Base-by-base conservation (phyloP, 2,329 filamentous ascomycete genomes). In the Grosmannia penicillata region DNA sequence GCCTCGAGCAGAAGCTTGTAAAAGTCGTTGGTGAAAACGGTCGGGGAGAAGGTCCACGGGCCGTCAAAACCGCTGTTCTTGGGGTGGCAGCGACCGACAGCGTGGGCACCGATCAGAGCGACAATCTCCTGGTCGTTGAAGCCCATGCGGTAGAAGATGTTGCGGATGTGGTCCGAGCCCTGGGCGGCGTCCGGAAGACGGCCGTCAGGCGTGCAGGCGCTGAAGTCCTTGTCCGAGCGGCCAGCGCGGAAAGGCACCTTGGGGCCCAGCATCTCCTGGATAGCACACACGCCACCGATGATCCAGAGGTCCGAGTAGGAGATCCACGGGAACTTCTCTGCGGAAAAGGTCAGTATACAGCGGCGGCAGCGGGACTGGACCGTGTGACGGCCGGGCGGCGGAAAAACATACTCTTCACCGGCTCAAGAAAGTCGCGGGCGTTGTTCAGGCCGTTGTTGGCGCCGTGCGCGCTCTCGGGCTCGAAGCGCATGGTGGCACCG, bases 111-210 rank as follows among this genome's bases (percentile, higher is more conserved):
- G 19, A 71, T 70, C 38, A 96, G 73, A 23, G 89, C 91, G 33
- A 95, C 89, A 56, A 96, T 96, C 63, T 95, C 87, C 54, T 82
- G 82, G 64, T 98, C 89, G 60, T 91, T 81, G 72, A 95, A 96
- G 49, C 89, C 89, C 89, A 96, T 96, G 57, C 89, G 85, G 60
- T 78, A 75, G 63, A 96, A 98, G 67, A 96, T 89, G 63, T 75
- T 74, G 53, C 91, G 81, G 51, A 96, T 72, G 64, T 96, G 89
- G 55, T 77, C 73, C 45, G 77, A 67, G 44, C 73, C 80, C 70
- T 95, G 75, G 51, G 75, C 59, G 37, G 72, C 89, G 57, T 98
- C 56, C 21, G 56, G 71, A 23, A 75, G 70, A 59, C 89, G 86
- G 48, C 91, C 91, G 54, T 95, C 87, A 36, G 91, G 91, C 22